Conservation (phyloP, 495 filamentous ascomycete species). For the Neurospora sp. region DNA sequence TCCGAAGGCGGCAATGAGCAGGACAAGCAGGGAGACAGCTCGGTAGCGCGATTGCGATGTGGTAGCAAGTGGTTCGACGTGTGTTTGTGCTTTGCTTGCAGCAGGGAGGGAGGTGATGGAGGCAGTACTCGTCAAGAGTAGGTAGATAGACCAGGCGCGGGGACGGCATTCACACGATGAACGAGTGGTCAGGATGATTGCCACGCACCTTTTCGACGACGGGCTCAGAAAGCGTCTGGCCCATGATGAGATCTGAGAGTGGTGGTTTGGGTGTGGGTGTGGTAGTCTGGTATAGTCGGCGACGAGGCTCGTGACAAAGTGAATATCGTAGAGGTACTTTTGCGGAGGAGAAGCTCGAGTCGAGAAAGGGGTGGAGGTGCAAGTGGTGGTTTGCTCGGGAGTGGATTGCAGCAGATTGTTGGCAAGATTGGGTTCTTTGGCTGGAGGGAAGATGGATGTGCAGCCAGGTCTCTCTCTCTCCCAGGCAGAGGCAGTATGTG, state of each 20-base stretch:
- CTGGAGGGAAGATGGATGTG: neutral
- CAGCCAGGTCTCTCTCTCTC: neutral
- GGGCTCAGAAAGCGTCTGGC: constrained; percentile 98
- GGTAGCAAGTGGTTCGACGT: neutral
- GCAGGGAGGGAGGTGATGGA: neutral
- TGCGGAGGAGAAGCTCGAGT: neutral
- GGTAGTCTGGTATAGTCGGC: constrained; percentile 7
- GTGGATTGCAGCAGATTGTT: neutral
- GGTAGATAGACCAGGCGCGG: neutral
- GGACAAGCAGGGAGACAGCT: neutral
- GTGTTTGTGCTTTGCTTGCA: neutral
- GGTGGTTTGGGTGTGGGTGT: constrained; percentile 10
- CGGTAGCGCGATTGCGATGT: neutral
- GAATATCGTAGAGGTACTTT: neutral
- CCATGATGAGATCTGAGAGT: constrained; percentile 50
- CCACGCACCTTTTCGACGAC: constrained; percentile 91
- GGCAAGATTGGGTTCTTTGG: neutral
- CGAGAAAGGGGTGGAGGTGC: neutral
- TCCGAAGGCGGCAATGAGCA: neutral
- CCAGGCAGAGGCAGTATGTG: neutral
- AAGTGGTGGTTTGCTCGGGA: neutral
- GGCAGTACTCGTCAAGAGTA: neutral
- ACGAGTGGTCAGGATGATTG: constrained; percentile 1
- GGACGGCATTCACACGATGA: neutral
- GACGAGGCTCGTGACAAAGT: neutral